Percentiles rank a stretch among this genome's conserved stretches.
These are phyloP conservation scores for Candida xiaguanensis DNA, from an alignment of 805 yeast genomes.

Conservation along the genomic window DNA sequence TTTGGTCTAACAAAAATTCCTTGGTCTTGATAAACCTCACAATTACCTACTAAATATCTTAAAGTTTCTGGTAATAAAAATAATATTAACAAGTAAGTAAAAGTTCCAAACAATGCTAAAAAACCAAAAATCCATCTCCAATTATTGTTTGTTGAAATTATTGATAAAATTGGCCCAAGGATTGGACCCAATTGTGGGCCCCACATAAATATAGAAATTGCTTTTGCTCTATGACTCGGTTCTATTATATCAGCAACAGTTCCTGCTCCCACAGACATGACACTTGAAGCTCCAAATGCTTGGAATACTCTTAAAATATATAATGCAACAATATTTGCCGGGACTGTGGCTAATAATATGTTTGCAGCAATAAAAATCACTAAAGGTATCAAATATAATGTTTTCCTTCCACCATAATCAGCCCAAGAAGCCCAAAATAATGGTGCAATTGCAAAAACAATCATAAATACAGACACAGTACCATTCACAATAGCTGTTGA, in stretches of 20 bases:
- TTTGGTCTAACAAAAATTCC: constrained; percentile 27
- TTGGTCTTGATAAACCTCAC: constrained; percentile 17
- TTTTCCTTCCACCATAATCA: constrained; percentile 47
- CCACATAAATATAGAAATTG: constrained; percentile 32
- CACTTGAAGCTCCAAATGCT: constrained; percentile 37
- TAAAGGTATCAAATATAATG: constrained; percentile 24
- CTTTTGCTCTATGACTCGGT: constrained; percentile 28
- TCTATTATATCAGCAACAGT: constrained; percentile 30
- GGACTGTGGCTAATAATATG: constrained; percentile 26
- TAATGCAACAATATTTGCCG: constrained; percentile 26
- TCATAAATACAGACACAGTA: constrained; percentile 57
- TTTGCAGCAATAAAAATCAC: constrained; percentile 24
- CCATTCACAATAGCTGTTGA: constrained; percentile 47
- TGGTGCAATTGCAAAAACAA: constrained; percentile 52
- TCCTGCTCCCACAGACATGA: constrained; percentile 35
- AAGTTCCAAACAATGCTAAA: constrained; percentile 23
- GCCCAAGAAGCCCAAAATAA: constrained; percentile 54
- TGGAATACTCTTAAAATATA: constrained; percentile 30
- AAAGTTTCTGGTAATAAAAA: constrained; percentile 39
- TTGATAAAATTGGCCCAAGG: constrained; percentile 32
- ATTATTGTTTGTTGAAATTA: constrained; percentile 20
- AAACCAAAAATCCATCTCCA: constrained; percentile 37
- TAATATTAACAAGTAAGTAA: constrained; percentile 20
- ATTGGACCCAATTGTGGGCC: constrained; percentile 40
- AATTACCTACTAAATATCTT: constrained; percentile 35